These are phyloP conservation scores for Syncephalastrum contaminatum DNA, from an alignment of 371 early-diverging fungal species.

Conservation along the genomic window DNA sequence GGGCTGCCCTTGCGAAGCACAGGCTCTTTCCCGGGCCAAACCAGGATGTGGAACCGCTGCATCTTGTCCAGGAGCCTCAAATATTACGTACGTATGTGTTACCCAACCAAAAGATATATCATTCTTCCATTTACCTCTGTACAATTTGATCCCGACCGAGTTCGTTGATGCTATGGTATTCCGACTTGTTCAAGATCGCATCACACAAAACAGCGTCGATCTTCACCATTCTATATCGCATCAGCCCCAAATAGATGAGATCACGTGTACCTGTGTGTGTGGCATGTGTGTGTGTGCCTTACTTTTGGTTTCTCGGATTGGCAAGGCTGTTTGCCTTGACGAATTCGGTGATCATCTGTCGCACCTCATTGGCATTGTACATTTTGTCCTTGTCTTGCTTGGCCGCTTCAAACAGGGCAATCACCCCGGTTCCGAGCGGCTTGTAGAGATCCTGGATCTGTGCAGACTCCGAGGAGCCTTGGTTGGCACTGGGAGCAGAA, in stretches of 20 bases:
- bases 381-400: conserved; percentile 51
- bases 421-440: conserved; percentile 42
- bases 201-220: conserved; percentile 64
- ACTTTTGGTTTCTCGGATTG: conserved; percentile 63
- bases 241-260: conserved; percentile 12
- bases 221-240: conserved; percentile 37
- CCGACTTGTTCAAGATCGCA: conserved; percentile 57
- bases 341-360: conserved; percentile 56
- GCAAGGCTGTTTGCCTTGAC: conserved; percentile 54
- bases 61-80: conserved; percentile 47
- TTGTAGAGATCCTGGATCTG: conserved; percentile 56
- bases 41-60: conserved; percentile 53
- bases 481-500: background rate
- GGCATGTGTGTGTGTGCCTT: conserved; percentile 3
- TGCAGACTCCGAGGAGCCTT: no score
- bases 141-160: conserved; percentile 59
- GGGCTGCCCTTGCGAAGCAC: conserved; percentile 38
- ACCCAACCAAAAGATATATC: background rate
- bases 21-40: conserved; percentile 46
- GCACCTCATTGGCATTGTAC: conserved; percentile 58
- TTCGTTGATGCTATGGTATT: conserved; percentile 51
- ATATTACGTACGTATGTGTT: background rate
- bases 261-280: no score
- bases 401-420: conserved; percentile 52
- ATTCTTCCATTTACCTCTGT: conserved; percentile 15